These are phyloP conservation scores for Erythrophleum fordii DNA, from an alignment of 306 rosid species.

Conservation along the genomic window DNA sequence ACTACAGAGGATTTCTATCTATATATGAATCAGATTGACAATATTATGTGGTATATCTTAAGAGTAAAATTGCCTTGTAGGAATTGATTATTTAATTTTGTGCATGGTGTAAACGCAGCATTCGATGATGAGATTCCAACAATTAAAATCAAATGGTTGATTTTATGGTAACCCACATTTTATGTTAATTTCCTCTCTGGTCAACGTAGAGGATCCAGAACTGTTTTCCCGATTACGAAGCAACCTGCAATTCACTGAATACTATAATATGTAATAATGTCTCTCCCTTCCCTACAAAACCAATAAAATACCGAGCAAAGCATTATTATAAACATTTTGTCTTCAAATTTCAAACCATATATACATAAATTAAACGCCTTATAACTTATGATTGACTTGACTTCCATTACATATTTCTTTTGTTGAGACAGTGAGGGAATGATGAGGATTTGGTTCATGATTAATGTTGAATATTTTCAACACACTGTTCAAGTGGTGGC, in stretches of 20 bases:
- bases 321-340: not conserved
- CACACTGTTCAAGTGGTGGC: constrained; percentile 53
- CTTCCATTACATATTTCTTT: constrained; percentile 42
- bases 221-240: not conserved
- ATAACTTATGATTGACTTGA: constrained; percentile 49
- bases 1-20: too few relatives aligned
- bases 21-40: too few relatives aligned
- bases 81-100: not conserved
- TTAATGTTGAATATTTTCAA: not conserved
- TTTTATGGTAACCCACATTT: not conserved
- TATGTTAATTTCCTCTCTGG: not conserved
- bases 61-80: too few relatives aligned
- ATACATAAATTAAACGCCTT: not conserved
- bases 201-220: not conserved
- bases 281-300: not conserved
- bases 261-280: not conserved
- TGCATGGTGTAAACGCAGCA: constrained; percentile 32
- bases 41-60: too few relatives aligned
- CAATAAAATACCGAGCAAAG: not conserved
- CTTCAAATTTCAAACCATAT: not conserved
- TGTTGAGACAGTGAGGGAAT: constrained; percentile 4
- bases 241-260: not conserved
- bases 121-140: constrained; percentile 37
- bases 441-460: not conserved
- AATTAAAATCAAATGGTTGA: constrained; percentile 4